Evolutionary conservation across 176 grass and related monocot species (phyloP).

Genomic region (barley (Hordeum vulgare)): DNA sequence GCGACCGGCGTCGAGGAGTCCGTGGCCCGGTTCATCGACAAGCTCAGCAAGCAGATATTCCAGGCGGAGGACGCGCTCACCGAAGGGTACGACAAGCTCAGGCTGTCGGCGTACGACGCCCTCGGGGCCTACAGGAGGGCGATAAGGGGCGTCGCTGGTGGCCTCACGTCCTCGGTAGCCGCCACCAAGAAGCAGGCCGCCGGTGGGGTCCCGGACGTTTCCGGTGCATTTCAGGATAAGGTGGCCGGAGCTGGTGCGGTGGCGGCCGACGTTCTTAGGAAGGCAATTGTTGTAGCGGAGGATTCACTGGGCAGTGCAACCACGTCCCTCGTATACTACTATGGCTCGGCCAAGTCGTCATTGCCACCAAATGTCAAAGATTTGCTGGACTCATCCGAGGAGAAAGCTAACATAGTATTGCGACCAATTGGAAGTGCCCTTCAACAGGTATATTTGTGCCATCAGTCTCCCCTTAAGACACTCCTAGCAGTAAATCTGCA

Average conservation of each 20-base stretch:
- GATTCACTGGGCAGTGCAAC: slow-evolving; percentile 56
- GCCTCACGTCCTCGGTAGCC: slow-evolving; percentile 46
- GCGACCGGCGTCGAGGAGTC: slow-evolving; percentile 33
- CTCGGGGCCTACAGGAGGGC: slow-evolving; percentile 55
- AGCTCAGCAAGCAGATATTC: slow-evolving; percentile 48
- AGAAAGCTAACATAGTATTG: slow-evolving; percentile 54
- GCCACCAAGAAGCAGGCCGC: slow-evolving; percentile 52
- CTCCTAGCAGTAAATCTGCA: neutral
- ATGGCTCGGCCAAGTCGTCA: slow-evolving; percentile 64
- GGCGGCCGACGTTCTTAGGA: slow-evolving; percentile 57
- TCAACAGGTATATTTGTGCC: slow-evolving; percentile 56
- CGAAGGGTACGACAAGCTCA: slow-evolving; percentile 54
- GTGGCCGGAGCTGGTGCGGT: slow-evolving; percentile 34
- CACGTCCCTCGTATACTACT: slow-evolving; percentile 58
- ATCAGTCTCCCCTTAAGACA: neutral
- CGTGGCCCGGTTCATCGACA: slow-evolving; percentile 52
- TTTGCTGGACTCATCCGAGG: slow-evolving; percentile 68
- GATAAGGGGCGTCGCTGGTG: slow-evolving; percentile 37
- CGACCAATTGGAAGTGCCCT: slow-evolving; percentile 62
- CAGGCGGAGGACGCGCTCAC: slow-evolving; percentile 73
- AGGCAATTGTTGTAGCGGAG: slow-evolving; percentile 48
- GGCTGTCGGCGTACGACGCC: slow-evolving; percentile 52
- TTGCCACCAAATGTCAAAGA: slow-evolving; percentile 73
- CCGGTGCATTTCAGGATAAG: slow-evolving; percentile 56
- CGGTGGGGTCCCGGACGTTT: slow-evolving; percentile 27